A percentile compares a stretch with the other conserved stretches of the same genome.
phyloP scores from a whole-genome alignment of 805 yeast genomes.

The Yamadazyma paraphyllophila region DNA sequence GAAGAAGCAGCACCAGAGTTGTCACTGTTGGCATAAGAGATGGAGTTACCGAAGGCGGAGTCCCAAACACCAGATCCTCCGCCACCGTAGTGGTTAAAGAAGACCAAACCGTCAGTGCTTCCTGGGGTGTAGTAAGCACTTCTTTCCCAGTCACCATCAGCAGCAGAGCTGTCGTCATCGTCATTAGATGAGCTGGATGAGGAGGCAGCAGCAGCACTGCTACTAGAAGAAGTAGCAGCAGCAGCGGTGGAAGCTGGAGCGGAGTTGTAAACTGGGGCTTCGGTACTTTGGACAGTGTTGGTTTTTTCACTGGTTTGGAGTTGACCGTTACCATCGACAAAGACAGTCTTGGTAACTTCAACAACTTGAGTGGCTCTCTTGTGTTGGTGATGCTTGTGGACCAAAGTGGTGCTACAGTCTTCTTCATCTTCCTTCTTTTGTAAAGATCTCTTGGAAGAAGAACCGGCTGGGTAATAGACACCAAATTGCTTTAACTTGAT shows the following conservation, averaged over 20 bases:
- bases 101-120: conserved; percentile 65
- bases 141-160: conserved; percentile 69
- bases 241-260: conserved; percentile 23
- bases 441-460: conserved; percentile 41
- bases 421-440: conserved; percentile 28
- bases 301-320: conserved; percentile 23
- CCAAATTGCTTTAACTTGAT: conserved; percentile 78
- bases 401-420: conserved; percentile 47
- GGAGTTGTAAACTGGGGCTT: conserved; percentile 13
- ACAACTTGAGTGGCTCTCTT: conserved; percentile 65
- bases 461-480: conserved; percentile 70
- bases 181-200: conserved; percentile 39
- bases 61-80: conserved; percentile 90
- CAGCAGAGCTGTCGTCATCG: conserved; percentile 30
- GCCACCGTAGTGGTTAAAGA: conserved; percentile 89
- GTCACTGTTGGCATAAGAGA: conserved; percentile 78
- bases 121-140: conserved; percentile 74
- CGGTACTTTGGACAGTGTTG: conserved; percentile 16
- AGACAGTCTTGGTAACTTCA: conserved; percentile 77
- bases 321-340: conserved; percentile 60
- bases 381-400: conserved; percentile 47
- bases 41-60: conserved; percentile 83
- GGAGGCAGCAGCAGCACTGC: conserved; percentile 22
- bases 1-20: conserved; percentile 71
- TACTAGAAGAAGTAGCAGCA: conserved; percentile 20